These are phyloP conservation scores for Primulina huaijiensis DNA, from an alignment of 257 asterid species.

Conservation along the genomic window DNA sequence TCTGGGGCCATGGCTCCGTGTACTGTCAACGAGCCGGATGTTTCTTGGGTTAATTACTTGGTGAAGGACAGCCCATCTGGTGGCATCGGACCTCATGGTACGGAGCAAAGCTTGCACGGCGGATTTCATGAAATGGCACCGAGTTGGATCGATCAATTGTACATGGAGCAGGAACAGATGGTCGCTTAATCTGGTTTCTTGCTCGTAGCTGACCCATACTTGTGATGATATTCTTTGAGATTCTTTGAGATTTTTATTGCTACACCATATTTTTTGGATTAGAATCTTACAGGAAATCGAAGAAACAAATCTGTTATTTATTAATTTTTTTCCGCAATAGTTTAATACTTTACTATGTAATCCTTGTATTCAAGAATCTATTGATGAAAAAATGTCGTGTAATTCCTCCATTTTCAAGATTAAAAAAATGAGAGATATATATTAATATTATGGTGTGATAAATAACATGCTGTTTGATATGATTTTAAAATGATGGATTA, in stretches of 20 bases:
- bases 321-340: constrained; percentile 6
- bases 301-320: constrained; percentile 12
- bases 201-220: constrained; percentile 19
- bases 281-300: constrained; percentile 13
- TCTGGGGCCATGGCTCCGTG: constrained; percentile 21
- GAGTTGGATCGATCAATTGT: constrained; percentile 82
- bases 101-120: constrained; percentile 35
- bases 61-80: constrained; percentile 60
- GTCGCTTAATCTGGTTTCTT: constrained; percentile 45
- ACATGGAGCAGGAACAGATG: constrained; percentile 82
- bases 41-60: constrained; percentile 77
- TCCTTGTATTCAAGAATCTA: constrained; percentile 10
- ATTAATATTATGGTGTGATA: too few species aligned
- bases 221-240: constrained; percentile 39
- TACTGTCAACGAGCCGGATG: constrained; percentile 56
- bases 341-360: constrained; percentile 10
- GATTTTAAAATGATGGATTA: too few species aligned
- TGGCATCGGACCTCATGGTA: constrained; percentile 27
- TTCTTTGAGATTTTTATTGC: constrained; percentile 47
- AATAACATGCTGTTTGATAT: too few species aligned
- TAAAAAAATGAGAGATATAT: too few species aligned
- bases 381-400: constrained; percentile 4
- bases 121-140: constrained; percentile 40
- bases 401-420: constrained; percentile 8
- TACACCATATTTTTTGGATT: constrained; percentile 23